Evolutionary conservation across 345 rosid species (phyloP).

Genomic region (Eucalyptus viminalis): DNA sequence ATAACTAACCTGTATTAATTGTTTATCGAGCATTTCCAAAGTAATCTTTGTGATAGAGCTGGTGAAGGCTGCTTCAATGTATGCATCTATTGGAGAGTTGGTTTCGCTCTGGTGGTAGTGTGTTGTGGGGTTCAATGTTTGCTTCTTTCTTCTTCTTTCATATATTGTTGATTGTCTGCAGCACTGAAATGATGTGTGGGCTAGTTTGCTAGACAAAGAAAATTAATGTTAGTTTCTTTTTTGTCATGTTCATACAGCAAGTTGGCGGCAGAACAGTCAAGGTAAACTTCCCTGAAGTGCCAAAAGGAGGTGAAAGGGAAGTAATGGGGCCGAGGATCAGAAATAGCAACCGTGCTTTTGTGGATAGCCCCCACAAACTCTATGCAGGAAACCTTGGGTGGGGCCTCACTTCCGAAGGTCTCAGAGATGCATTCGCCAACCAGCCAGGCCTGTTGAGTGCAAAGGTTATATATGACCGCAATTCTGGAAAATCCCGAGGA

Average conservation of each 20-base stretch:
- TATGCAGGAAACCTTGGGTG: constrained; percentile 93
- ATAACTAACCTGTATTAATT: neutral
- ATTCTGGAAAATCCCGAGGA: constrained; percentile 71
- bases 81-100: neutral
- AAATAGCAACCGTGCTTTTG: constrained; percentile 34
- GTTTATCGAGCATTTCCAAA: neutral
- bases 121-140: neutral
- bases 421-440: constrained; percentile 54
- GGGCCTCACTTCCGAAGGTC: constrained; percentile 61
- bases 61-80: neutral
- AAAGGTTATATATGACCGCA: constrained; percentile 65
- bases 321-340: constrained; percentile 49
- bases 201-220: neutral
- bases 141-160: neutral
- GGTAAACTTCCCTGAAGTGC: constrained; percentile 95
- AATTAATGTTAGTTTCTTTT: neutral
- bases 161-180: neutral
- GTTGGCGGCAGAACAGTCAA: constrained; percentile 70
- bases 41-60: neutral
- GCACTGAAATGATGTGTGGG: neutral
- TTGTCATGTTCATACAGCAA: constrained; percentile 34
- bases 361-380: constrained; percentile 78
- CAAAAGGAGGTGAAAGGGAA: constrained; percentile 85
- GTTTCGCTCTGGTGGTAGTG: neutral
- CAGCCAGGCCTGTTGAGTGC: constrained; percentile 80